Conservation (phyloP, 352 stramenopile species). For the Blastocystis sp. region DNA sequence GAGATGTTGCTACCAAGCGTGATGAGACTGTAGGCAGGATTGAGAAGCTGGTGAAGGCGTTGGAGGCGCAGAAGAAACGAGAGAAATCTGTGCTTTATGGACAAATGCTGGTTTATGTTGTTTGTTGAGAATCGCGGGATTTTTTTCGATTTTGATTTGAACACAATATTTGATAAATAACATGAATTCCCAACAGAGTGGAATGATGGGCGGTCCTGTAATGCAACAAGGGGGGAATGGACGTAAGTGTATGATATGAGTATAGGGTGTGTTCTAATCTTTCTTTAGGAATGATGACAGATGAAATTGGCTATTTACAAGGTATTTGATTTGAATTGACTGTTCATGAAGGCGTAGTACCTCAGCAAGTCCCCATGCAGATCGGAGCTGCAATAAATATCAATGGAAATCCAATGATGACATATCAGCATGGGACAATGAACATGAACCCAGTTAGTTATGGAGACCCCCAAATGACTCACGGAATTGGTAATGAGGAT, state of each 20-base stretch:
- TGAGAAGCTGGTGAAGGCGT: not conserved
- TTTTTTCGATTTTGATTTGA: not conserved
- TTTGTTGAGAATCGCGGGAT: slow-evolving; percentile 4
- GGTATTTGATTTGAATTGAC: not conserved
- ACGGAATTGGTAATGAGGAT: slow-evolving; percentile 13
- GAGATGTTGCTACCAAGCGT: not conserved
- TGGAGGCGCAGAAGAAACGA: slow-evolving; percentile 24
- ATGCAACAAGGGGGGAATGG: not conserved
- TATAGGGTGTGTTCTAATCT: not conserved
- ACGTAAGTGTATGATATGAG: not conserved
- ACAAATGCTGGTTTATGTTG: slow-evolving; percentile 21
- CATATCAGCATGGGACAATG: not conserved
- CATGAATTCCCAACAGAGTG: slow-evolving; percentile 30
- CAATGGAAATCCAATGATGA: not conserved
- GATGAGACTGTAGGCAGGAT: not conserved
- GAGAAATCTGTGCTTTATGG: slow-evolving; percentile 55
- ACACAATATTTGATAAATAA: not conserved
- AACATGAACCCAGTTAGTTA: not conserved
- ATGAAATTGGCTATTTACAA: slow-evolving; percentile 31
- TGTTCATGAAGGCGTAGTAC: not conserved
- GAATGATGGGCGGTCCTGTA: slow-evolving; percentile 11
- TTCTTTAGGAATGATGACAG: slow-evolving; percentile 12
- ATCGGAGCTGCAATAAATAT: slow-evolving; percentile 4
- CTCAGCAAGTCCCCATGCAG: slow-evolving; percentile 4
- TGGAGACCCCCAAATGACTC: not conserved